Percentiles rank a stretch among this genome's conserved stretches.
These are phyloP conservation scores for Phylloporus arenicola DNA, from an alignment of 768 basidiomycete genomes.

Conservation along the genomic window DNA sequence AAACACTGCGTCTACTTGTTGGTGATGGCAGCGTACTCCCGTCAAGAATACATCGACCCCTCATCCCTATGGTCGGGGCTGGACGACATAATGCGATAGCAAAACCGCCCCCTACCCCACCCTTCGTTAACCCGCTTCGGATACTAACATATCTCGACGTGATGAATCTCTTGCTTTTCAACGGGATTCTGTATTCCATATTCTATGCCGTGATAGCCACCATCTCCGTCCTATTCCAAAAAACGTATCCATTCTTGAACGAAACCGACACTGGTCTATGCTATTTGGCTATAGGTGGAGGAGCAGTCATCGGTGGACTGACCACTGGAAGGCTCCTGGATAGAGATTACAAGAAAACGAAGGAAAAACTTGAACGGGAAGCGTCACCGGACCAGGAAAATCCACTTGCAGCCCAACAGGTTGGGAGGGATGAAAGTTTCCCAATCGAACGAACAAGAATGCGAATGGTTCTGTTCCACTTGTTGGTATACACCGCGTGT, in stretches of 20 bases:
- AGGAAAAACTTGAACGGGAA: constrained; percentile 12
- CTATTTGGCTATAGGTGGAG: constrained; percentile 71
- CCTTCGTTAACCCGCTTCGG: constrained; percentile 35
- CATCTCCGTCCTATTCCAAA: constrained; percentile 46
- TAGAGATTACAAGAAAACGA: constrained; percentile 50
- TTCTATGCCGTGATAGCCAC: constrained; percentile 45
- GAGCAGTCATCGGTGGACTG: constrained; percentile 58
- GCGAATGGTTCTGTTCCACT: constrained; percentile 39
- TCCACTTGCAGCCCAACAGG: constrained; percentile 15
- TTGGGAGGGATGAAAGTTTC: constrained; percentile 37
- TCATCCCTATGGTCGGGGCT: constrained; percentile 21
- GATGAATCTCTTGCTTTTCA: constrained; percentile 39
- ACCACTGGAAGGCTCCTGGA: constrained; percentile 61
- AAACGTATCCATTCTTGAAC: constrained; percentile 44
- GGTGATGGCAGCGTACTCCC: constrained; percentile 28
- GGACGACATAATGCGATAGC: constrained; percentile 13
- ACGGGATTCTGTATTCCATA: constrained; percentile 50
- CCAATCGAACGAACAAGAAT: constrained; percentile 60
- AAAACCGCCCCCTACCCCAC: constrained; percentile 6
- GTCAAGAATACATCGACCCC: constrained; percentile 23
- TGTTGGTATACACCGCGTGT: constrained; percentile 35
- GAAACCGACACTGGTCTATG: constrained; percentile 63
- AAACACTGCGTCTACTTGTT: constrained; percentile 20
- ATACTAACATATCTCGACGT: constrained; percentile 37
- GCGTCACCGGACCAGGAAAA: constrained; percentile 19